Percentiles rank a stretch among this genome's conserved stretches.
phyloP scores from a whole-genome alignment of 768 basidiomycete species.

The Hysterangium stoloniferum region DNA sequence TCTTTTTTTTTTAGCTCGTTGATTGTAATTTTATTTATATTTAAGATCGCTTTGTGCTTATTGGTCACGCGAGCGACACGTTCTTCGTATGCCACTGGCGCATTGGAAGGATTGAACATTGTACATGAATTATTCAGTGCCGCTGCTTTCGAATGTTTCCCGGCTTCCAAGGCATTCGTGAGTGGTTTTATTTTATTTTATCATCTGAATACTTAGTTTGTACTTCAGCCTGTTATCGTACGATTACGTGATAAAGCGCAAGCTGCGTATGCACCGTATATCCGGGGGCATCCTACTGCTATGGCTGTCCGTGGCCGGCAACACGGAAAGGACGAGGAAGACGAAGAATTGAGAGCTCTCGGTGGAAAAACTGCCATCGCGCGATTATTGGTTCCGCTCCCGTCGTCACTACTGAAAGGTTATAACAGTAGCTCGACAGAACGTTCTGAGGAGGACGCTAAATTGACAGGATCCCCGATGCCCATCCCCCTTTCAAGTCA shows the following conservation, averaged over 20 bases:
- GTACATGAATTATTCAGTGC: conserved; percentile 39
- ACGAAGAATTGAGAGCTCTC: conserved; percentile 48
- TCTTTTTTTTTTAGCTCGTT: background rate
- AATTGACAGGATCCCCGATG: too few species aligned
- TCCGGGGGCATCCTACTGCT: conserved; percentile 21
- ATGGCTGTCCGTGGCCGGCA: conserved; percentile 36
- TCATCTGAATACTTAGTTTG: background rate
- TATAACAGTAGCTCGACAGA: too few species aligned
- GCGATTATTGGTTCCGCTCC: too few species aligned
- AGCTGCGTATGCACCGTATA: conserved; percentile 47
- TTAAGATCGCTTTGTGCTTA: conserved; percentile 53
- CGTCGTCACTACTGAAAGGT: too few species aligned
- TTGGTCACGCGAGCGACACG: conserved; percentile 42
- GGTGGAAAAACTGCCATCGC: background rate
- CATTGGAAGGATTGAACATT: conserved; percentile 41
- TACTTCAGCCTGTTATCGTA: conserved; percentile 51
- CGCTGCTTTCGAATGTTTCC: conserved; percentile 35
- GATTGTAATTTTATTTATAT: background rate
- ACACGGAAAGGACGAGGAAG: conserved; percentile 38
- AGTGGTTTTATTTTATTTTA: conserved; percentile 10
- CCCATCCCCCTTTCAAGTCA: conserved; percentile 10
- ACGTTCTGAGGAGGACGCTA: too few species aligned
- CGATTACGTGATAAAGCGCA: conserved; percentile 60
- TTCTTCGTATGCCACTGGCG: conserved; percentile 39
- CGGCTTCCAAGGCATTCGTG: conserved; percentile 41